phyloP scores from a whole-genome alignment of 2,329 filamentous ascomycete species.

The Cladosporium velox region DNA sequence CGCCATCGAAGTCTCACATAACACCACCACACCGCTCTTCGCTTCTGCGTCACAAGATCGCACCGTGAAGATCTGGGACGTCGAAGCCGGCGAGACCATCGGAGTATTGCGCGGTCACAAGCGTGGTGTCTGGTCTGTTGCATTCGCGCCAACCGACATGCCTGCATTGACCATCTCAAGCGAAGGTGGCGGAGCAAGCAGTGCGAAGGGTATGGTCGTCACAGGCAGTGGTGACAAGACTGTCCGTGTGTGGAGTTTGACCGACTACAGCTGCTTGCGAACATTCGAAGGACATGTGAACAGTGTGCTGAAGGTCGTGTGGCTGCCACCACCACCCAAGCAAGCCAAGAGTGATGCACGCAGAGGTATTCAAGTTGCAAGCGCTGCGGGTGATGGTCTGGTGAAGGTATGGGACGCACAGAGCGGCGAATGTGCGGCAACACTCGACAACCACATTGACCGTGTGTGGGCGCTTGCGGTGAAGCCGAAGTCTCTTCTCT shows the following conservation, averaged over 20 bases:
- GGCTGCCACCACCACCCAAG: constrained; percentile 62
- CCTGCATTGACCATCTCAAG: constrained; percentile 72
- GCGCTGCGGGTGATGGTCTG: constrained; percentile 87
- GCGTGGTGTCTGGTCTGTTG: constrained; percentile 92
- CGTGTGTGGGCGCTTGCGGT: constrained; percentile 88
- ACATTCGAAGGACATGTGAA: constrained; percentile 97
- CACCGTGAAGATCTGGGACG: constrained; percentile 95
- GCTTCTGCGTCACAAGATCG: constrained; percentile 96
- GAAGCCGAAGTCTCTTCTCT: constrained; percentile 52
- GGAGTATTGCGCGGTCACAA: constrained; percentile 91
- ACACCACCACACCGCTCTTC: constrained; percentile 74
- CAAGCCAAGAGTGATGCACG: constrained; percentile 47
- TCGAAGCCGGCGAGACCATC: constrained; percentile 83
- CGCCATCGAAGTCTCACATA: constrained; percentile 71
- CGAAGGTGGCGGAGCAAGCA: constrained; percentile 62
- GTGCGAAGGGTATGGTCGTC: constrained; percentile 75
- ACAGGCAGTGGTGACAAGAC: constrained; percentile 97
- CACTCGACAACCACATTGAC: constrained; percentile 95
- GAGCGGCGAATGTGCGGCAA: constrained; percentile 80
- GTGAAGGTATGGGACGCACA: constrained; percentile 96
- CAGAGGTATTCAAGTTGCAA: constrained; percentile 71
- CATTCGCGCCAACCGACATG: constrained; percentile 79
- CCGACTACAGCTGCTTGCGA: constrained; percentile 87
- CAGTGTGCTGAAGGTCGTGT: constrained; percentile 89
- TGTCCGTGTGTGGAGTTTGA: constrained; percentile 89